Evolutionary conservation across 2,329 filamentous ascomycete species (phyloP), one percentile per base, ranked within the genome.

Genomic region (Aspergillus sp.): DNA sequence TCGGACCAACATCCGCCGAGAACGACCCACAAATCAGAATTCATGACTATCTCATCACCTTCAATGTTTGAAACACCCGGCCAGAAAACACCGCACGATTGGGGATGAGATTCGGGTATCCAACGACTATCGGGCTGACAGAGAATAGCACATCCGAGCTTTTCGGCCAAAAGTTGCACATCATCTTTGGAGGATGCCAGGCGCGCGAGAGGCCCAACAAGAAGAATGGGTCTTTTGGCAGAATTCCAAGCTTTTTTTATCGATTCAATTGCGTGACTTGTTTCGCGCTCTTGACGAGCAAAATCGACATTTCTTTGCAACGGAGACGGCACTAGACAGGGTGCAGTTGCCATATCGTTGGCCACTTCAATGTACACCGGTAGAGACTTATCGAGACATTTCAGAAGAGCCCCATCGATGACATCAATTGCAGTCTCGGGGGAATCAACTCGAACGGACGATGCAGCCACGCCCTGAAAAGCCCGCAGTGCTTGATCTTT

Each of bases 281-380:
- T n/a, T 22, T 20, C 2, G 49, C 26, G 6, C 32, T 22, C 4
- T 18, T 16, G 6, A n/a, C 29, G 10, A 24, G 6, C 9, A 18
- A 10, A 11, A 56, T 4, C 32, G 29, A 54, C 22, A n/a, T 24
- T 9, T 11, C 20, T 9, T 5, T 6, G 22, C 46, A 59, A 18
- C 22, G 57, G 57, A 6, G 24, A 49, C 2, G 55, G 55, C 3
- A 18, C n/a, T 12, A 11, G 4, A 9, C 58, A 57, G 26, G 42
- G 24, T 14, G 47, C 49, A 18, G 22, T 22, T 16, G 29, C 54
- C 29, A 62, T 20, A 24, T 62, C 55, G 22, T 53, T 53, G 6
- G 60, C 54, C 6, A 62, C 14, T 45, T 62, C 57, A 26, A 60
- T 60, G 22, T 60, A 60, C 11, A 62, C 55, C 0, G 60, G 60